Base-by-base conservation (phyloP, 257 asterid species). In the Ophiorrhiza pumila region DNA sequence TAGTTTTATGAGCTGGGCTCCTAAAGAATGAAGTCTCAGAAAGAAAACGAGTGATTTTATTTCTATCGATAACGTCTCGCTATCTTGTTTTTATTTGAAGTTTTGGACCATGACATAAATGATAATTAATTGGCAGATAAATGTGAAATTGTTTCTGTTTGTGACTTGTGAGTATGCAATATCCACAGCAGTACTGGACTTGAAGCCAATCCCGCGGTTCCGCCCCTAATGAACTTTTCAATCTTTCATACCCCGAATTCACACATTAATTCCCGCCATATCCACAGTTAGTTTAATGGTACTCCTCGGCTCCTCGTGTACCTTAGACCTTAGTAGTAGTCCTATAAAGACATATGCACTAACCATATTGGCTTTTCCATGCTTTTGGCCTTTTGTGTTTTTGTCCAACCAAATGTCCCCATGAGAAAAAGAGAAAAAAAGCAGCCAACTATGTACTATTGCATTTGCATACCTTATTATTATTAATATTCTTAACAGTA, bases 361-460 rank as follows among this genome's bases (percentile, higher is more conserved):
- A 85, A 81, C 82, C 85, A 76, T 75, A 59, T 69, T 78, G 65
- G 60, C 90, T 80, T 86, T 85, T 84, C 82, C 83, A 75, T 87
- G 85, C 92, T 89, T 83, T 88, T 91, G 86, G 84, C 86, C 89
- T 82, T 82, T 82, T 83, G 72, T 86, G 83, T 83, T 86, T 80
- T 83, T 77, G 80, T 79, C 91, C 83, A 88, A 85, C 90, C 92
- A 78, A 74, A 68, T 87, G 87, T 84, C 89, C 89, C 84, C 82
- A 75, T 84, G 78, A 75, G 76, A 73, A 75, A 80, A 73, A 65
- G 71, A 31, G 41, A 75, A 55, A 58, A 80, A 71, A 68, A 77
- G 69, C 58, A 64, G 56, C 39, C 80, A 57, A 42, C 37, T 56
- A 6, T 68, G 61, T 37, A 13, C 18, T 42, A 25, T 46, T 59